A percentile compares a stretch with the other conserved stretches of the same genome.
Conservation (phyloP, 805 yeast species). For the Zygosaccharomyces bisporus region DNA sequence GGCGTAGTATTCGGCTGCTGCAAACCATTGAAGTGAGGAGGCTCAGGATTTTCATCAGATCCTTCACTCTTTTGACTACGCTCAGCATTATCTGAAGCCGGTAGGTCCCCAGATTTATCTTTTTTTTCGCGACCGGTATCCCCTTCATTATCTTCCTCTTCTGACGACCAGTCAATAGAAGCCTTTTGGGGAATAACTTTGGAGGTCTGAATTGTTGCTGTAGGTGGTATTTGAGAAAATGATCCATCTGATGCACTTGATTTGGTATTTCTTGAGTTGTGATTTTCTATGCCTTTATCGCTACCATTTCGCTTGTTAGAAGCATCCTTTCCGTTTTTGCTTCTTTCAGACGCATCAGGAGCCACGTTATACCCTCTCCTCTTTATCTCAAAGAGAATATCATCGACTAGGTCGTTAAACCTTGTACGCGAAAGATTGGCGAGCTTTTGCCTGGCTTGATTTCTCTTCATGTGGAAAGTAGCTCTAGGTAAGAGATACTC, state of each 20-base stretch:
- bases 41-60: slow-evolving; percentile 1
- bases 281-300: background rate
- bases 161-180: slow-evolving; percentile 82
- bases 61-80: slow-evolving; percentile 4
- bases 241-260: slow-evolving; percentile 11
- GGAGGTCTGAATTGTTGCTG: slow-evolving; percentile 52
- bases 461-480: slow-evolving; percentile 86
- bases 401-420: slow-evolving; percentile 87
- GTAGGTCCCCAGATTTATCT: background rate
- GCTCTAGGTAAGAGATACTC: slow-evolving; percentile 65
- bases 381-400: slow-evolving; percentile 81
- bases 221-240: slow-evolving; percentile 18
- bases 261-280: slow-evolving; percentile 6
- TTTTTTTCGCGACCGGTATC: background rate
- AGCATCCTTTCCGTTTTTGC: background rate
- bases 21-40: background rate
- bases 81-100: background rate
- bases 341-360: slow-evolving; percentile 8
- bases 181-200: slow-evolving; percentile 84
- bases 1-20: slow-evolving; percentile 5
- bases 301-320: slow-evolving; percentile 4
- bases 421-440: slow-evolving; percentile 77
- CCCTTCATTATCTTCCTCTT: slow-evolving; percentile 49
- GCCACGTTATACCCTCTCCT: slow-evolving; percentile 56
- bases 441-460: slow-evolving; percentile 90